Evolutionary conservation across 1,284 basidiomycete species (phyloP).

Genomic region (Ustilago xerochloae): DNA sequence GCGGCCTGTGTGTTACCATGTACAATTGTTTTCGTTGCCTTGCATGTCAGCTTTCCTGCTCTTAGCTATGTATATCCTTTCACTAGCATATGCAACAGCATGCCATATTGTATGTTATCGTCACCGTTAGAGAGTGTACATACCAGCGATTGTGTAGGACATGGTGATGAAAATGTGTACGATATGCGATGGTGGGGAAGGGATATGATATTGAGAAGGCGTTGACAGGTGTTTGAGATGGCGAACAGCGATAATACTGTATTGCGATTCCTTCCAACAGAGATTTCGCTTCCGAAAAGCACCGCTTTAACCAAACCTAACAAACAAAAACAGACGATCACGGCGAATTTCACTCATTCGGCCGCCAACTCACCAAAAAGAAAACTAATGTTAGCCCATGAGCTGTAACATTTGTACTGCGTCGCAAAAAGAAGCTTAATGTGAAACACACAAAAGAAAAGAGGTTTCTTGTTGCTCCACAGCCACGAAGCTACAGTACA

Average conservation of each 20-base stretch:
- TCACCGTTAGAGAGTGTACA: conserved; percentile 7
- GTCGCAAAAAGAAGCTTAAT: too few relatives aligned
- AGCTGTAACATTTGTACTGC: too few relatives aligned
- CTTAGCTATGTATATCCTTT: background rate
- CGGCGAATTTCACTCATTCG: background rate
- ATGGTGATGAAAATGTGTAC: conserved; percentile 23
- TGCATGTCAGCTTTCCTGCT: background rate
- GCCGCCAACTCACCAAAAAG: too few relatives aligned
- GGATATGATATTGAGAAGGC: background rate
- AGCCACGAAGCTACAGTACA: too few relatives aligned
- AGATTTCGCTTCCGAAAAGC: background rate
- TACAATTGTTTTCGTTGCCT: background rate
- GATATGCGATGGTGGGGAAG: background rate
- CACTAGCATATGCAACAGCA: too few relatives aligned
- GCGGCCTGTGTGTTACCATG: conserved; percentile 25
- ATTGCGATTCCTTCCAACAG: background rate
- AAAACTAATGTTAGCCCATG: too few relatives aligned
- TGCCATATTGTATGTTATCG: too few relatives aligned
- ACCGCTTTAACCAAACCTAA: background rate
- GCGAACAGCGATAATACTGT: too few relatives aligned
- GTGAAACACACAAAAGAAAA: too few relatives aligned
- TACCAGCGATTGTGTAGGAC: conserved; percentile 66
- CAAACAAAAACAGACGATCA: background rate
- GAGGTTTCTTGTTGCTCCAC: too few relatives aligned
- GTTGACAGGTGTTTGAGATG: background rate